phyloP scores from a whole-genome alignment of 768 basidiomycete genomes.

The Suillus variegatus region DNA sequence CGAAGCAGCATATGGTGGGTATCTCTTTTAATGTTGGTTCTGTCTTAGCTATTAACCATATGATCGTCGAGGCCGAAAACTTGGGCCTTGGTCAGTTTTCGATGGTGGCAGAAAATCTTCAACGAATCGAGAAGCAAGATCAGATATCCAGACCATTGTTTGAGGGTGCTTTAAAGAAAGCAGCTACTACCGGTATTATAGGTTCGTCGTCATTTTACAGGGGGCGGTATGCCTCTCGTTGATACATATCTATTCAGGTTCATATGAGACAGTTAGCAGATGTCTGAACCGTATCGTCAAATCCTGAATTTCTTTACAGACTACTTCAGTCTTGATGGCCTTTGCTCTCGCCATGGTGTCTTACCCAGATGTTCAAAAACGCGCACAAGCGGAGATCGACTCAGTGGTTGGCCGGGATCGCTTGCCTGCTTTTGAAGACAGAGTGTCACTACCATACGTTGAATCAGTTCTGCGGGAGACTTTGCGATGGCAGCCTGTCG shows the following conservation, averaged over 20 bases:
- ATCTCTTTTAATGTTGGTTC: no score
- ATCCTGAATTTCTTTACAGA: conserved; percentile 7
- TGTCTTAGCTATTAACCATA: no score
- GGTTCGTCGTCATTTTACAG: conserved; percentile 9
- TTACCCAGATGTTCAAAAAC: conserved; percentile 15
- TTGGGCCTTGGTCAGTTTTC: background rate
- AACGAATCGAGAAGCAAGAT: conserved; percentile 18
- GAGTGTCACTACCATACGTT: conserved; percentile 1
- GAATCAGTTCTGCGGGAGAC: conserved; percentile 2
- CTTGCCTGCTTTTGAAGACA: background rate
- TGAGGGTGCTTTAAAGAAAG: conserved; percentile 11
- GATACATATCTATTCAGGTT: conserved; percentile 11
- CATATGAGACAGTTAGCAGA: conserved; percentile 21
- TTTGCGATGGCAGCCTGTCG: background rate
- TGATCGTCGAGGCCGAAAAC: background rate
- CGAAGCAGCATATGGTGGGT: no score
- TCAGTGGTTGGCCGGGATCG: background rate
- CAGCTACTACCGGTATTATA: conserved; percentile 14
- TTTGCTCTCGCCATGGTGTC: conserved; percentile 11
- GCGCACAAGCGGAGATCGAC: conserved; percentile 21
- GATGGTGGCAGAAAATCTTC: conserved; percentile 17
- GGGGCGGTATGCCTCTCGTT: background rate
- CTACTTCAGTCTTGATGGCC: conserved; percentile 10
- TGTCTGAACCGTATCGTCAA: background rate
- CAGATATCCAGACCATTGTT: conserved; percentile 2